phyloP scores from a whole-genome alignment of 139 green algal species.

The Chlamydomonas sphaeroides region DNA sequence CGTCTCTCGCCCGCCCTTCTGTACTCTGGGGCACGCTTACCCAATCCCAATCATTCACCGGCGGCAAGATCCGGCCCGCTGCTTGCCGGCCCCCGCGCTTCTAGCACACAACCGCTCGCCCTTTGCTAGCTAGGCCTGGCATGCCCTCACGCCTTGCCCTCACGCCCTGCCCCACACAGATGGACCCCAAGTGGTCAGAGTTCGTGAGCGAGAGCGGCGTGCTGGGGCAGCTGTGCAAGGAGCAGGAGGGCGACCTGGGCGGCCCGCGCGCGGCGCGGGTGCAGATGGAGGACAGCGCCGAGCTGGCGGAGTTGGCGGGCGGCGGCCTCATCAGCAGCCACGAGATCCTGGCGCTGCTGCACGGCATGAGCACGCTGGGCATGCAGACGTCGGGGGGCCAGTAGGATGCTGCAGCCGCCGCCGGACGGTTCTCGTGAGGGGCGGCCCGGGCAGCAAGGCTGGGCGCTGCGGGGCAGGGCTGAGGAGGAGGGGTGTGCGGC shows the following conservation, averaged over 20 bases:
- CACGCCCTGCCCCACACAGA: not conserved
- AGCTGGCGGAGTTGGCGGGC: constrained; percentile 48
- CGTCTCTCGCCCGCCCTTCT: too few species aligned
- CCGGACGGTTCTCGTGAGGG: too few species aligned
- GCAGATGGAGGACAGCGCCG: constrained; percentile 13
- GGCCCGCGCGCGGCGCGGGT: constrained; percentile 30
- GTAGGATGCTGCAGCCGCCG: too few species aligned
- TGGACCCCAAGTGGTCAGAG: constrained; percentile 30
- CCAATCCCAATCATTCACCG: too few species aligned
- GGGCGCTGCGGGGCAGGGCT: too few species aligned
- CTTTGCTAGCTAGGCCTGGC: not conserved
- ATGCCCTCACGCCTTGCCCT: not conserved
- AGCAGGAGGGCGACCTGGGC: constrained; percentile 56
- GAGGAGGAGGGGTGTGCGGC: too few species aligned
- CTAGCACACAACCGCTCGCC: not conserved
- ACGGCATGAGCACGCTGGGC: constrained; percentile 37
- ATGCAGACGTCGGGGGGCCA: not conserved
- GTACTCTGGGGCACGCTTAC: too few species aligned
- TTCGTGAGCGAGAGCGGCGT: constrained; percentile 36
- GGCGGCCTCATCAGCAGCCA: constrained; percentile 47
- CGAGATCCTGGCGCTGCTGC: constrained; percentile 50
- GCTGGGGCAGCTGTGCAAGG: constrained; percentile 36
- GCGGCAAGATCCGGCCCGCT: too few species aligned
- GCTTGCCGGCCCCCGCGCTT: too few species aligned
- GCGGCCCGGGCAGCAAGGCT: too few species aligned